Base-by-base conservation (phyloP, 768 basidiomycete species). In the Rhizopogon vinicolor region DNA sequence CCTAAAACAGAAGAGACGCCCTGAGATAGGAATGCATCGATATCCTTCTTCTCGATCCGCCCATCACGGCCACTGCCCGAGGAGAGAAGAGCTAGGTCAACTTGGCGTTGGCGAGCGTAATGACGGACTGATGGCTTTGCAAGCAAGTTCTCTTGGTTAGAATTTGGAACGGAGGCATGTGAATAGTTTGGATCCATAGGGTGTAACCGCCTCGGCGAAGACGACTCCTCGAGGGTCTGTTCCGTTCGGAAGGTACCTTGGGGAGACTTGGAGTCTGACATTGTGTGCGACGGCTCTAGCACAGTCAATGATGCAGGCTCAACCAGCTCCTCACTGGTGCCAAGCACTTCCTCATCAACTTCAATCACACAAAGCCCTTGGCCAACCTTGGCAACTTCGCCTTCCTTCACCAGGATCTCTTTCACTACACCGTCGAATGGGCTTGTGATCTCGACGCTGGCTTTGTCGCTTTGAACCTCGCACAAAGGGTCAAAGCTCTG, bases 391-490 rank as follows among this genome's bases (percentile, higher is more conserved):
- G 89, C 90, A 16, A 93, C 78, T 65, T 91, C 82, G 18, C 92
- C 92, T 65, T 91, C 90, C 59, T 85, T 72, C 16, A 92, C 90
- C 1, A 91, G 75, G 6, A 93, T 69, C 59, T 88, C 79, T 58
- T 79, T 84, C 45, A 94, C 74, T 33, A 84, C 73, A 5, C 92
- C 92, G 41, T 92, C 87, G 63, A 80, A 93, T 1, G 92, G 92
- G 54, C 86, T 87, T 3, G 92, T 94, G 53, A 95, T 93, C 69
- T 94, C 92, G 25, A 94, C 91, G 68, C 84, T 88, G 1, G 91
- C 91, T 68, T 93, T 93, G 79, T 93, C 91, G 58, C 86, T 88
- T 72, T 93, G 91, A 3, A 93, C 91, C 58, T 93, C 91, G 64
- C 89, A 91, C 5, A 93, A 74, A 16, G 78, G 69, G 46, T 89